phyloP scores from a whole-genome alignment of 2,329 filamentous ascomycete genomes.

The Aschersonia sp. region DNA sequence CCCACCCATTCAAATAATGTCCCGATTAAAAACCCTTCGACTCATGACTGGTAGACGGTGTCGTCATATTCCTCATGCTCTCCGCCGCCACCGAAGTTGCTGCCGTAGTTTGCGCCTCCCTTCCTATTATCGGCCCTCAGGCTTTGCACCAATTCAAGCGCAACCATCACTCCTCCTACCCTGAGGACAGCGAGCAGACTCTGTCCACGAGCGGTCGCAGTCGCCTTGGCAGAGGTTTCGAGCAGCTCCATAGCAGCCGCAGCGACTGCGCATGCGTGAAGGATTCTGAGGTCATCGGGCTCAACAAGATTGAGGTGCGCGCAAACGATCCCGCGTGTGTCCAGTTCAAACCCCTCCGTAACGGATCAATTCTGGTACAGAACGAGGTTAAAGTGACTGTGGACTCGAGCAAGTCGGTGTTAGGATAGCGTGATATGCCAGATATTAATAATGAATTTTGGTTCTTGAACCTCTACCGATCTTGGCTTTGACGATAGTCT shows the following conservation, averaged over 20 bases:
- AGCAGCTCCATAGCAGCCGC: not conserved
- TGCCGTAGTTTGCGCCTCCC: slow-evolving; percentile 1
- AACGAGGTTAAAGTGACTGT: slow-evolving; percentile 1
- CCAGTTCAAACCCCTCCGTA: not conserved
- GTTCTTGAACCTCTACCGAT: too few relatives aligned
- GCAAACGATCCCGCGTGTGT: not conserved
- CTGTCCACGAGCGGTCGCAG: not conserved
- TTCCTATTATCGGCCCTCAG: slow-evolving; percentile 1
- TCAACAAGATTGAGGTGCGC: not conserved
- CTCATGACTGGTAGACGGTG: not conserved
- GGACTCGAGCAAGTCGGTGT: not conserved
- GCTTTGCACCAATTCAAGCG: not conserved
- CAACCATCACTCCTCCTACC: not conserved
- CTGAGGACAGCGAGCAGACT: not conserved
- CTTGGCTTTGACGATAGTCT: too few relatives aligned
- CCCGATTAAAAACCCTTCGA: not conserved
- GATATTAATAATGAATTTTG: too few relatives aligned
- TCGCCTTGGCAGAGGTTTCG: not conserved
- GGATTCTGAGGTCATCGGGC: not conserved
- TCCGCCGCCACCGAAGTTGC: slow-evolving; percentile 1
- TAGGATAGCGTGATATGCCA: too few relatives aligned
- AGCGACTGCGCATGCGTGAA: not conserved
- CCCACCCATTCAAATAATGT: not conserved
- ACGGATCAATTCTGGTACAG: not conserved
- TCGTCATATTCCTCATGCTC: slow-evolving; percentile 2